A percentile compares a stretch with the other conserved stretches of the same genome.
Evolutionary conservation across 805 yeast species (phyloP).

Genomic region (Candida jianshihensis): DNA sequence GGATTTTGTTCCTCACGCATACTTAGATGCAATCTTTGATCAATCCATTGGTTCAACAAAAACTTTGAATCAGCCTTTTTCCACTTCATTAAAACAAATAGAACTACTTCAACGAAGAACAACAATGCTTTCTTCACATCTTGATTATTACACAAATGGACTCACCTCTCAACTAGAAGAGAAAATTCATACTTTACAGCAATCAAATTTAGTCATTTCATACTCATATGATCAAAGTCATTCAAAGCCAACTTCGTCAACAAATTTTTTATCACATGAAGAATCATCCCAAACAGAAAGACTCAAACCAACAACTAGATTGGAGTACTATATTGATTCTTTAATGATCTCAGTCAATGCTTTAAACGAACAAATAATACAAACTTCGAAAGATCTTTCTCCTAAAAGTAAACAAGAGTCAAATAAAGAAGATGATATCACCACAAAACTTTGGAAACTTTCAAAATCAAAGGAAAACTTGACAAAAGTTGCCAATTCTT

Average conservation of each 20-base stretch:
- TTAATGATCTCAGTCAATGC: conserved; percentile 52
- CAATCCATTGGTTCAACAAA: conserved; percentile 25
- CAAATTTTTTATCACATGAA: conserved; percentile 1
- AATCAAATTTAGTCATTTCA: conserved; percentile 44
- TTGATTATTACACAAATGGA: conserved; percentile 58
- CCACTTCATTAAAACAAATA: conserved; percentile 24
- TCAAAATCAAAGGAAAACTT: conserved; percentile 40
- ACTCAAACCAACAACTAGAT: conserved; percentile 41
- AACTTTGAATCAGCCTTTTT: conserved; percentile 5
- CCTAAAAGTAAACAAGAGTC: too few species aligned
- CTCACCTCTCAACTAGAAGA: conserved; percentile 46
- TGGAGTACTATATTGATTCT: conserved; percentile 61
- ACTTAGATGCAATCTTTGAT: conserved; percentile 51
- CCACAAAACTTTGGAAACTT: conserved; percentile 36
- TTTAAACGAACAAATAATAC: conserved; percentile 38
- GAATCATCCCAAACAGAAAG: conserved; percentile 11
- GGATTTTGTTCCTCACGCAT: conserved; percentile 57
- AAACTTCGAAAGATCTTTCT: conserved; percentile 25
- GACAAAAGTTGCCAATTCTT: conserved; percentile 35
- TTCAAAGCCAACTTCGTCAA: conserved; percentile 7
- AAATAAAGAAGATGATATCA: conserved; percentile 19
- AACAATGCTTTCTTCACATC: conserved; percentile 45
- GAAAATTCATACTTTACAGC: conserved; percentile 41
- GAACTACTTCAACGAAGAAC: conserved; percentile 40
- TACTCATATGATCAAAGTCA: conserved; percentile 25